A percentile compares a stretch with the other conserved stretches of the same genome.
phyloP scores from a whole-genome alignment of 306 rosid species.

The Crotalaria pallida region DNA sequence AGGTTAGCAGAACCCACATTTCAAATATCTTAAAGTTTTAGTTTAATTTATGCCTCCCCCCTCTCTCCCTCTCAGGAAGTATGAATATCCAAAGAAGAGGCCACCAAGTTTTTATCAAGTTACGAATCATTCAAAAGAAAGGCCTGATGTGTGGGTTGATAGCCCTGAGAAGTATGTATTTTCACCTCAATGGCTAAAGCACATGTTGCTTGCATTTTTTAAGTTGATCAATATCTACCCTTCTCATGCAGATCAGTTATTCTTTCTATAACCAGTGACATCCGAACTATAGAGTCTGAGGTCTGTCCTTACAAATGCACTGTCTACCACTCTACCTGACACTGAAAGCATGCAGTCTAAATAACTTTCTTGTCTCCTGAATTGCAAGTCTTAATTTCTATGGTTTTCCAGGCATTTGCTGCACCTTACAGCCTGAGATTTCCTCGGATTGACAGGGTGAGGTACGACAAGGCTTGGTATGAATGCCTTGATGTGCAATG shows the following conservation, averaged over 20 bases:
- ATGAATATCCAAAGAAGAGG: slow-evolving; percentile 69
- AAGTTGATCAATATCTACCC: slow-evolving; percentile 1
- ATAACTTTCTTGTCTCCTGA: slow-evolving; percentile 21
- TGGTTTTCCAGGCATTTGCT: slow-evolving; percentile 62
- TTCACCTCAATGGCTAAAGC: background rate
- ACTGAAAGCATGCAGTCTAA: background rate
- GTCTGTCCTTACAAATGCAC: slow-evolving; percentile 39
- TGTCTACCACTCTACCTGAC: slow-evolving; percentile 6
- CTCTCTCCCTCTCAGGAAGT: slow-evolving; percentile 46
- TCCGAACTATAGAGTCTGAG: slow-evolving; percentile 87
- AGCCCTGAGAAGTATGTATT: slow-evolving; percentile 82
- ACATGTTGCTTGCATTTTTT: background rate
- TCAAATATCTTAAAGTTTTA: slow-evolving; percentile 2
- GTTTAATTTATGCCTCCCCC: background rate
- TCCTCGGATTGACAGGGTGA: slow-evolving; percentile 90
- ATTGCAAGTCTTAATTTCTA: slow-evolving; percentile 7
- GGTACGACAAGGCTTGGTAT: slow-evolving; percentile 91
- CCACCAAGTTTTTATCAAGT: slow-evolving; percentile 92
- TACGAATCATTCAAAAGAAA: slow-evolving; percentile 85
- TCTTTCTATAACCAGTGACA: slow-evolving; percentile 81
- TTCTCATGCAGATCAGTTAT: slow-evolving; percentile 41
- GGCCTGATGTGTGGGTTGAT: slow-evolving; percentile 97
- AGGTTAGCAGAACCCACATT: too few species aligned
- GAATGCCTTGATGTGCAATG: slow-evolving; percentile 96
- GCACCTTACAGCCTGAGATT: slow-evolving; percentile 93